These are phyloP conservation scores for Boletus patriciae DNA, from an alignment of 768 basidiomycete genomes.

Conservation along the genomic window DNA sequence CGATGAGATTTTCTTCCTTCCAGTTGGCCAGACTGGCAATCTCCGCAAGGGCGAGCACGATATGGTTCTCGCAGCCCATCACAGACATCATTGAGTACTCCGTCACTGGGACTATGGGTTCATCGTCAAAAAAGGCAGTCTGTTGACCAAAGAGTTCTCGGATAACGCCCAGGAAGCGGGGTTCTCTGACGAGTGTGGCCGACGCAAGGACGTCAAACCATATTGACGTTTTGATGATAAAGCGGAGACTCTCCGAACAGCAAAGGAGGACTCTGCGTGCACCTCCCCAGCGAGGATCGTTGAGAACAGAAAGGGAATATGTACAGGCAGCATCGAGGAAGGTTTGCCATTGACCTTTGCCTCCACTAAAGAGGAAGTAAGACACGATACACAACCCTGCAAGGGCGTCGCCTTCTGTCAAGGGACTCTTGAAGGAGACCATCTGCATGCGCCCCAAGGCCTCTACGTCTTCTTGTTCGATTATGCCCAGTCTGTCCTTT, in stretches of 20 bases:
- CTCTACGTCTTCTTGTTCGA: conserved; percentile 26
- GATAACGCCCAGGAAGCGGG: conserved; percentile 58
- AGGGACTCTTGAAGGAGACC: conserved; percentile 18
- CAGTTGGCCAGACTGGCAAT: conserved; percentile 63
- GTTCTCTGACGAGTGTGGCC: conserved; percentile 60
- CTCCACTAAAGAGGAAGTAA: conserved; percentile 75
- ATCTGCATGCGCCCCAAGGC: conserved; percentile 29
- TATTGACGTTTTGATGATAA: conserved; percentile 80
- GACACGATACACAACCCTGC: conserved; percentile 77
- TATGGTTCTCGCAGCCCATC: conserved; percentile 83
- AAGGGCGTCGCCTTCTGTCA: conserved; percentile 70
- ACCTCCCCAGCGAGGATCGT: conserved; percentile 36
- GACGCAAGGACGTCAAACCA: conserved; percentile 88
- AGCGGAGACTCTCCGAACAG: conserved; percentile 54
- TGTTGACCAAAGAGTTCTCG: conserved; percentile 49
- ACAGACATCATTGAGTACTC: conserved; percentile 73
- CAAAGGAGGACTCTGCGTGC: conserved; percentile 46
- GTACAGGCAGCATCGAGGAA: conserved; percentile 63
- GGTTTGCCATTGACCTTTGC: conserved; percentile 63
- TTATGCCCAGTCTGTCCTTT: conserved; percentile 17
- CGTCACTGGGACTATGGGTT: conserved; percentile 38
- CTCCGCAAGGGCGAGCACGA: conserved; percentile 78
- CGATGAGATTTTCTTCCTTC: conserved; percentile 48
- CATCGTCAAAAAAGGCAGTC: conserved; percentile 26
- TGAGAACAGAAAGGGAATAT: conserved; percentile 54